Evolutionary conservation across 1,139 yeast species (phyloP).

Genomic region (Hansenula lynferdii): DNA sequence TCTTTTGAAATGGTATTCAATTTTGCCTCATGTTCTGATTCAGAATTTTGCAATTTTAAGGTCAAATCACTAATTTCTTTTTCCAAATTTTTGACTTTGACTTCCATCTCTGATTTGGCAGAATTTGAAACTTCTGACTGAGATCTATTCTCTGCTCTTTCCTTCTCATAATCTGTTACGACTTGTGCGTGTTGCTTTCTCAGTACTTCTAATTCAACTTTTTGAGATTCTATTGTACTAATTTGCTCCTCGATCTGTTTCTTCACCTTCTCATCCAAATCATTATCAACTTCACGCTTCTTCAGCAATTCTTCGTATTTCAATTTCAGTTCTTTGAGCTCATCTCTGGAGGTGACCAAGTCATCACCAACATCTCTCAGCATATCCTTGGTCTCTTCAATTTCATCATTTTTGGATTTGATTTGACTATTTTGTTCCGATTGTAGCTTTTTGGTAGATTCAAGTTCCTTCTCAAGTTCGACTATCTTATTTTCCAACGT

Average conservation of each 20-base stretch:
- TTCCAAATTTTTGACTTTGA: slow-evolving; percentile 4
- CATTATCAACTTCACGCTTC: slow-evolving; percentile 13
- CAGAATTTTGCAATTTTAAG: slow-evolving; percentile 11
- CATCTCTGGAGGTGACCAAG: slow-evolving; percentile 52
- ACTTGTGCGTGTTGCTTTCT: slow-evolving; percentile 30
- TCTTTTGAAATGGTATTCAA: slow-evolving; percentile 6
- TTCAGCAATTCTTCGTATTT: too few relatives aligned
- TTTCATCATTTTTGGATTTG: slow-evolving; percentile 19
- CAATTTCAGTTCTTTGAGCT: slow-evolving; percentile 25
- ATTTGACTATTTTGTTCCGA: slow-evolving; percentile 11
- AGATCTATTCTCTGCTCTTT: slow-evolving; percentile 8
- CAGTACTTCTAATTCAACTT: slow-evolving; percentile 28
- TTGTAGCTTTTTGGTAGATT: background rate
- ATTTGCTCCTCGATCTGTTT: background rate
- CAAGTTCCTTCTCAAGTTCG: slow-evolving; percentile 7
- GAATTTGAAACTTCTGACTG: background rate
- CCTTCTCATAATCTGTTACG: slow-evolving; percentile 29
- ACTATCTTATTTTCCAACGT: background rate
- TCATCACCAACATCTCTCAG: slow-evolving; percentile 71
- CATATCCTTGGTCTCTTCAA: slow-evolving; percentile 57
- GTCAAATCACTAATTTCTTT: slow-evolving; percentile 14
- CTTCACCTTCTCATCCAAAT: slow-evolving; percentile 5
- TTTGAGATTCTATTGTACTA: slow-evolving; percentile 12
- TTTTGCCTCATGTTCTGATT: slow-evolving; percentile 11
- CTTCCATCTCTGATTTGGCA: slow-evolving; percentile 2